Conservation (phyloP, 2,329 filamentous ascomycete species). For the Cladophialophora immunda region DNA sequence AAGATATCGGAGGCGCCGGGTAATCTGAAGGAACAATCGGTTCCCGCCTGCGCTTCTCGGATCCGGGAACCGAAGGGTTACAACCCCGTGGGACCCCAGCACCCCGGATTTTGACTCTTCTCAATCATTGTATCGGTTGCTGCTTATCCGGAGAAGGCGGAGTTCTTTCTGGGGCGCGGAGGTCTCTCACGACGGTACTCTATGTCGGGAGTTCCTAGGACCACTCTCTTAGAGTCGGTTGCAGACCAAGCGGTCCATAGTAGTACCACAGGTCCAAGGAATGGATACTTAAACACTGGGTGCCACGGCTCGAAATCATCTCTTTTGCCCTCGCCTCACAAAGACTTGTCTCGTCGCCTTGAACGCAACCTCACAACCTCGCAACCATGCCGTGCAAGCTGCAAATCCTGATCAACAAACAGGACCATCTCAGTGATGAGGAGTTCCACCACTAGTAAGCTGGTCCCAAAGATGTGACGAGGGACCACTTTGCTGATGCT, state of each 20-base stretch:
- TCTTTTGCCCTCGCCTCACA: background rate
- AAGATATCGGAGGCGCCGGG: background rate
- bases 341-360: background rate
- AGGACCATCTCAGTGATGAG: conserved; percentile 8
- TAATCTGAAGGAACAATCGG: background rate
- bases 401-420: conserved; percentile 9
- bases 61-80: background rate
- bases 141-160: background rate
- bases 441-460: conserved; percentile 9
- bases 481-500: background rate
- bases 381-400: background rate
- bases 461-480: background rate
- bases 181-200: background rate
- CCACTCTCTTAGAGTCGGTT: background rate
- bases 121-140: background rate
- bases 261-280: background rate
- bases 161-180: background rate
- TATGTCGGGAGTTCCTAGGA: background rate
- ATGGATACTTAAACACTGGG: background rate
- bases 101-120: background rate
- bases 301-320: background rate
- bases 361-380: background rate
- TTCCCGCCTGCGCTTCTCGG: background rate
- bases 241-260: background rate
- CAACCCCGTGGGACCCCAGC: background rate